phyloP scores from a whole-genome alignment of 331 rosid genomes.

The Malus hybrid region DNA sequence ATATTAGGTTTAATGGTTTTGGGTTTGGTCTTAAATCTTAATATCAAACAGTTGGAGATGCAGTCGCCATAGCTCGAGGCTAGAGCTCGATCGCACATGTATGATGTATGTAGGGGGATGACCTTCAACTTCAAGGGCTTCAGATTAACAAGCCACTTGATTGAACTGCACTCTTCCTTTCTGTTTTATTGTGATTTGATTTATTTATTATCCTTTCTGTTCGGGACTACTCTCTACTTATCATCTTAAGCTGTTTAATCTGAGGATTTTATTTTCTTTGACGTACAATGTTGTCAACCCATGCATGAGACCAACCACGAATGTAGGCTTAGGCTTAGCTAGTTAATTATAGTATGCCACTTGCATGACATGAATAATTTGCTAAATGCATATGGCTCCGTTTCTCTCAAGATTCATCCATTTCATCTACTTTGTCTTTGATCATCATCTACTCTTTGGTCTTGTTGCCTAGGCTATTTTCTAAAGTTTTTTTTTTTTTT shows the following conservation, averaged over 20 bases:
- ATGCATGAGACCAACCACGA: neutral
- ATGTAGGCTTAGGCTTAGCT: slow-evolving; percentile 1
- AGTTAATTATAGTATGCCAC: neutral
- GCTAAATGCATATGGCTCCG: neutral
- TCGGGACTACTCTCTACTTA: slow-evolving; percentile 9
- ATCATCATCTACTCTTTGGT: neutral
- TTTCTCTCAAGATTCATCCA: neutral
- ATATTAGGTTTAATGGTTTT: slow-evolving; percentile 18
- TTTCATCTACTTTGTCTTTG: neutral
- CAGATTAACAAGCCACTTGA: slow-evolving; percentile 21
- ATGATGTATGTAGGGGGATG: slow-evolving; percentile 5
- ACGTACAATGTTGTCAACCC: slow-evolving; percentile 1
- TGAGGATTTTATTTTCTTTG: neutral
- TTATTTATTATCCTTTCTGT: slow-evolving; percentile 4
- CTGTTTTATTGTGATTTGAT: slow-evolving; percentile 13
- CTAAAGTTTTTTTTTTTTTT: too few relatives aligned
- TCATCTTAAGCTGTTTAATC: neutral
- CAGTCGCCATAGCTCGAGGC: slow-evolving; percentile 40
- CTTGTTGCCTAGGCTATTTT: neutral
- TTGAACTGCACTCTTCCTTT: slow-evolving; percentile 45
- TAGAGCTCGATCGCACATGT: slow-evolving; percentile 35
- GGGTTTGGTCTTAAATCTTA: slow-evolving; percentile 17
- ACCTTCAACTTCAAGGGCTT: slow-evolving; percentile 10
- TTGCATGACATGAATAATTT: neutral
- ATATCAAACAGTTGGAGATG: slow-evolving; percentile 33